These are phyloP conservation scores for Hyphopichia khmerensis DNA, from an alignment of 1,139 yeast species.

Conservation along the genomic window DNA sequence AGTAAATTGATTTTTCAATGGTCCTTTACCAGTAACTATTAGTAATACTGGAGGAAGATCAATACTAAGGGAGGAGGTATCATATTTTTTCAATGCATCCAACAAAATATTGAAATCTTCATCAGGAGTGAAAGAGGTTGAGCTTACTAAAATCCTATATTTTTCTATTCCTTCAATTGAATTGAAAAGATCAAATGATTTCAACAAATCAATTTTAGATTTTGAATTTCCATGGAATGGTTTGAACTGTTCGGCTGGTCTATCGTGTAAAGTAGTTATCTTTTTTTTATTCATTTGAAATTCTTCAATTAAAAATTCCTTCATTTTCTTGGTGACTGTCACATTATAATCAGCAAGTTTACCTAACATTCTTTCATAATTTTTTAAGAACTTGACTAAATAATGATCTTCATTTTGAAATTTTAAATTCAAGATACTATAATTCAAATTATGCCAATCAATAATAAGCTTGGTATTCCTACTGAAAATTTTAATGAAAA, in stretches of 20 bases:
- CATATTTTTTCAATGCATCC: constrained; percentile 66
- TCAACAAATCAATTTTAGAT: constrained; percentile 32
- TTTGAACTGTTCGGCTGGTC: constrained; percentile 68
- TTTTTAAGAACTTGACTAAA: constrained; percentile 56
- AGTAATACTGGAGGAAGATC: constrained; percentile 54
- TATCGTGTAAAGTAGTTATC: constrained; percentile 61
- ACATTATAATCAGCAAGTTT: constrained; percentile 60
- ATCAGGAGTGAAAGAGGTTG: constrained; percentile 95
- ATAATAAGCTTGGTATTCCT: constrained; percentile 66
- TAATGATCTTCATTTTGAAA: constrained; percentile 56
- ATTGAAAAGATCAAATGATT: constrained; percentile 39
- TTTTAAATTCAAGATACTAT: constrained; percentile 72
- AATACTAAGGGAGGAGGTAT: constrained; percentile 20
- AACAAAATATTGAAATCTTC: constrained; percentile 78
- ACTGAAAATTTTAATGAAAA: constrained; percentile 53
- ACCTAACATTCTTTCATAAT: constrained; percentile 61
- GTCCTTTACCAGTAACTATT: constrained; percentile 94
- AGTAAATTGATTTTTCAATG: constrained; percentile 55
- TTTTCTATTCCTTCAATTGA: constrained; percentile 23
- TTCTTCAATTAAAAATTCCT: constrained; percentile 50
- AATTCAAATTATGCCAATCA: constrained; percentile 97
- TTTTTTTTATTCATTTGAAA: constrained; percentile 44
- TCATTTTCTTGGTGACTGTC: constrained; percentile 81
- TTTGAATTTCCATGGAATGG: constrained; percentile 34
- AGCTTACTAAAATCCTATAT: constrained; percentile 70